Evolutionary conservation across 352 stramenopile genomes (phyloP).

Genomic region (Phytopythium litorale): DNA sequence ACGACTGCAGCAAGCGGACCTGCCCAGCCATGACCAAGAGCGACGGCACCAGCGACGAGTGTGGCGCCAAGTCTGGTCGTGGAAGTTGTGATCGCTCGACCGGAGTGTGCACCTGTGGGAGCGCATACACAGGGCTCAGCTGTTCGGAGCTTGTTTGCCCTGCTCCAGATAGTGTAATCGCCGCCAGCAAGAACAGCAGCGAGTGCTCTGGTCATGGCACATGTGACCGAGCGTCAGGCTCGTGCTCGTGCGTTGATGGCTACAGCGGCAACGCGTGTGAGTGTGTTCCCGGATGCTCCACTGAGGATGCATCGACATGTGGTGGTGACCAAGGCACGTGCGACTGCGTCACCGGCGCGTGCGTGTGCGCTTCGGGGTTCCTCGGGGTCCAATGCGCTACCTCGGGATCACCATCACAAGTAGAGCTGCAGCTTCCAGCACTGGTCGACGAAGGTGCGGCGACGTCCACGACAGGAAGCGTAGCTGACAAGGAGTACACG

Average conservation of each 20-base stretch:
- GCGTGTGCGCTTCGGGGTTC: slow-evolving; percentile 39
- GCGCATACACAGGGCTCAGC: slow-evolving; percentile 46
- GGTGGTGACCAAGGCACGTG: slow-evolving; percentile 44
- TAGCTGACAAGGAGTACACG: slow-evolving; percentile 53
- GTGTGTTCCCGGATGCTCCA: slow-evolving; percentile 62
- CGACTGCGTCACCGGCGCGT: slow-evolving; percentile 62
- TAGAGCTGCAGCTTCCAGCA: slow-evolving; percentile 15
- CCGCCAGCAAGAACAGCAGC: slow-evolving; percentile 29
- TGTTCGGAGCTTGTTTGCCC: slow-evolving; percentile 57
- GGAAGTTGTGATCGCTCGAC: slow-evolving; percentile 48
- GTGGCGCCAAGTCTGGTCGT: slow-evolving; percentile 22
- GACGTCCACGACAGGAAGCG: slow-evolving; percentile 8
- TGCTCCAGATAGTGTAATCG: slow-evolving; percentile 13
- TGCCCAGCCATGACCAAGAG: slow-evolving; percentile 29
- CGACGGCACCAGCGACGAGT: slow-evolving; percentile 27
- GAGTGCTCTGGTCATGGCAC: slow-evolving; percentile 69
- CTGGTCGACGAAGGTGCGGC: slow-evolving; percentile 1
- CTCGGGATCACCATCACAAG: slow-evolving; percentile 14
- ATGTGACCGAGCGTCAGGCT: slow-evolving; percentile 41
- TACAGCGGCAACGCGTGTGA: slow-evolving; percentile 66
- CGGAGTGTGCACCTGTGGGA: slow-evolving; percentile 42
- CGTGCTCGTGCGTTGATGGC: slow-evolving; percentile 44
- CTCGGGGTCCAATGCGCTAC: slow-evolving; percentile 35
- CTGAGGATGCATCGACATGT: slow-evolving; percentile 10
- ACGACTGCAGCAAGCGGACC: slow-evolving; percentile 46